phyloP scores from a whole-genome alignment of 169 alveolate species.

The Cryptosporidium tyzzeri region DNA sequence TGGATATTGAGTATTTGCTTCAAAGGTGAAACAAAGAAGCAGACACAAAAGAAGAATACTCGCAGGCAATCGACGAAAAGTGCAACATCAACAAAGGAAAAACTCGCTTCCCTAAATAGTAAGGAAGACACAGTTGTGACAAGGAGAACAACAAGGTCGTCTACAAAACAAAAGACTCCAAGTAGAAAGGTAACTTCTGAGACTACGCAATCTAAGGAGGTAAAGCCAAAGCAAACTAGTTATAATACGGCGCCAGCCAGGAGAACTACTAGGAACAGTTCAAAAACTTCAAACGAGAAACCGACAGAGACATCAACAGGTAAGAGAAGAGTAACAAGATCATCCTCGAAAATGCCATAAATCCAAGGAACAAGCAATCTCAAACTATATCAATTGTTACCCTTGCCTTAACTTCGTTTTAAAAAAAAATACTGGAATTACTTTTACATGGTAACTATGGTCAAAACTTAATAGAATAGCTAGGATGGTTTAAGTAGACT shows the following conservation, averaged over 20 bases:
- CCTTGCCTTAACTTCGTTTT: background rate
- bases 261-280: constrained; percentile 41
- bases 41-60: constrained; percentile 21
- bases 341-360: constrained; percentile 34
- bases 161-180: constrained; percentile 42
- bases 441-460: background rate
- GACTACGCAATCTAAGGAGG: background rate
- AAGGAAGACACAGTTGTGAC: background rate
- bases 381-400: background rate
- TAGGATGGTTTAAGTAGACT: background rate
- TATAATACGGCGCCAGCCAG: background rate
- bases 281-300: constrained; percentile 20
- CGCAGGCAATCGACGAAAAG: constrained; percentile 34
- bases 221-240: background rate
- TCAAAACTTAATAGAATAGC: background rate
- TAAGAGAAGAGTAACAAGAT: constrained; percentile 54
- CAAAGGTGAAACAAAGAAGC: constrained; percentile 46
- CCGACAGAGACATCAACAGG: constrained; percentile 1
- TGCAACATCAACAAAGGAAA: constrained; percentile 17
- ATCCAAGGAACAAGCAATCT: too few relatives aligned
- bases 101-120: background rate
- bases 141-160: constrained; percentile 39
- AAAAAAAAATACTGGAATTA: background rate
- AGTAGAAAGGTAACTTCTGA: constrained; percentile 54
- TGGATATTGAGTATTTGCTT: constrained; percentile 41